A percentile compares a stretch with the other conserved stretches of the same genome.
These are phyloP conservation scores for Aspergillus sp. DNA, from an alignment of 2,329 filamentous ascomycete species.

Conservation along the genomic window DNA sequence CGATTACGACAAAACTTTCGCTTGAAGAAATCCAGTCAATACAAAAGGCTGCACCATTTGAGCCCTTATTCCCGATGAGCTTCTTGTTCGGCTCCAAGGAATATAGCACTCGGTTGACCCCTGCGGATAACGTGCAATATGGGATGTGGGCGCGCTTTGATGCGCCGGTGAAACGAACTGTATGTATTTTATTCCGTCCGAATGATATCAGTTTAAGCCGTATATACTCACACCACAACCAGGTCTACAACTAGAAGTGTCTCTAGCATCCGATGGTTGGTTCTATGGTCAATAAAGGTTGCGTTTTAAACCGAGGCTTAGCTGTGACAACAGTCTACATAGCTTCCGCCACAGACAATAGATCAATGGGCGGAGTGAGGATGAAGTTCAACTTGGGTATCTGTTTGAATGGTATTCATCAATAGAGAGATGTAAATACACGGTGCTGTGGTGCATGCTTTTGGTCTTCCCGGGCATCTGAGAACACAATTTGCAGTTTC, in stretches of 20 bases:
- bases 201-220: neutral
- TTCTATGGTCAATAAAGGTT: too few species aligned
- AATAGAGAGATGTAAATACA: neutral
- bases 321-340: too few species aligned
- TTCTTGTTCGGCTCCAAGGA: neutral
- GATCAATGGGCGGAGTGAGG: neutral
- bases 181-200: neutral
- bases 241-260: too few species aligned
- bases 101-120: neutral
- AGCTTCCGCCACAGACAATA: too few species aligned
- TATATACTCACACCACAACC: too few species aligned
- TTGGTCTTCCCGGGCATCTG: neutral
- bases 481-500: neutral
- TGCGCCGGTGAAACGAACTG: neutral
- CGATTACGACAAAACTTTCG: neutral
- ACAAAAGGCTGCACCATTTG: neutral
- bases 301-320: too few species aligned
- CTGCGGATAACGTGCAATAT: neutral
- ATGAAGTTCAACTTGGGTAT: neutral
- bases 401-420: neutral
- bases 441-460: neutral
- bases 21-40: neutral
- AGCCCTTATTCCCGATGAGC: constrained; percentile 2
- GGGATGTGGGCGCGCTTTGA: neutral
- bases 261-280: too few species aligned